Evolutionary conservation across 73 alveolate genomes (phyloP).

Genomic region (Tetrahymena borealis): DNA sequence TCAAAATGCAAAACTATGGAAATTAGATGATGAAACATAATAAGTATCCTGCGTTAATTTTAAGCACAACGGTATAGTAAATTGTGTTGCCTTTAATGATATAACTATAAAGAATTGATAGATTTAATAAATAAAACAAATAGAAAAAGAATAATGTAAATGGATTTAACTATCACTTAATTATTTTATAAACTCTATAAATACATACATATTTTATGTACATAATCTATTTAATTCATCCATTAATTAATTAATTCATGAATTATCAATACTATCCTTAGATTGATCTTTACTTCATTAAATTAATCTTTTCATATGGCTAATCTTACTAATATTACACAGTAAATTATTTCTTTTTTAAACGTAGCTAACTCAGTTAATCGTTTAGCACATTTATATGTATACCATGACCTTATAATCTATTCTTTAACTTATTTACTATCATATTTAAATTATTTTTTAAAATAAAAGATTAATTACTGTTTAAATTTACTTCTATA

Average conservation of each 20-base stretch:
- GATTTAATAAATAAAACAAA: background rate
- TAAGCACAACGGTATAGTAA: constrained; percentile 16
- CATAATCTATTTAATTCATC: no score
- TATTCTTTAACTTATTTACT: background rate
- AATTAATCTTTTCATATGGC: background rate
- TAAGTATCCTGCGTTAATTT: background rate
- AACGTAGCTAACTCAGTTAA: background rate
- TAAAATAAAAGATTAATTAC: background rate
- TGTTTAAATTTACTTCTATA: background rate
- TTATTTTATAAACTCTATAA: no score
- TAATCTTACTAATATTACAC: background rate
- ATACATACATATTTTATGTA: no score
- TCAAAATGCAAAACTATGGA: constrained; percentile 22
- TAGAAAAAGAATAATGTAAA: background rate
- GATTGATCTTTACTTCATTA: background rate
- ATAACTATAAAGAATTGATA: background rate
- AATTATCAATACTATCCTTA: no score
- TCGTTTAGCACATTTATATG: background rate
- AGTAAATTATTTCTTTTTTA: background rate
- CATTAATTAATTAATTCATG: no score
- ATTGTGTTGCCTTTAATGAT: constrained; percentile 26
- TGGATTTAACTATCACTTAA: no score
- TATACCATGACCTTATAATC: background rate
- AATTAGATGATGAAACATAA: background rate
- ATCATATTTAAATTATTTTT: background rate